Conservation (phyloP, 345 rosid species). For the Alliaria petiolata region DNA sequence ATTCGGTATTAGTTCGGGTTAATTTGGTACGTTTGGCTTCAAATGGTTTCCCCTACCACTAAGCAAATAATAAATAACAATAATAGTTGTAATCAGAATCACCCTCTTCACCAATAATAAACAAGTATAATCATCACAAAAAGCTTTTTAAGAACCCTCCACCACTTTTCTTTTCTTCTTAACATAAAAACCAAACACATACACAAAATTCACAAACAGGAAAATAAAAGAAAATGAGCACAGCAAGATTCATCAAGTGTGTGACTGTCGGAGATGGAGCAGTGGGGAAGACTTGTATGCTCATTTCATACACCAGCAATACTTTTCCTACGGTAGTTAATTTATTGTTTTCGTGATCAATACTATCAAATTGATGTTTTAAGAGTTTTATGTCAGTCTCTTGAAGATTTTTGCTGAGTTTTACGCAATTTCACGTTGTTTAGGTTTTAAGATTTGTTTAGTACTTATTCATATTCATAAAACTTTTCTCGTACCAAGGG, state of each 20-base stretch:
- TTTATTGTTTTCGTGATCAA: not conserved
- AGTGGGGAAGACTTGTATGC: constrained; percentile 84
- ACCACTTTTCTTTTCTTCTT: constrained; percentile 10
- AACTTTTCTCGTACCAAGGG: not conserved
- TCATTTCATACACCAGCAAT: constrained; percentile 77
- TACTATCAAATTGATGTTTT: not conserved
- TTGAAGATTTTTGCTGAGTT: not conserved
- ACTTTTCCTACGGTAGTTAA: constrained; percentile 62
- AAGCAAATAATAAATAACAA: constrained; percentile 5
- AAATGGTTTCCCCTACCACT: not conserved
- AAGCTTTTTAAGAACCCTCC: constrained; percentile 26
- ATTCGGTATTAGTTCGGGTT: not conserved
- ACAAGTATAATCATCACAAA: constrained; percentile 28
- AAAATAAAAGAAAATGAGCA: constrained; percentile 40
- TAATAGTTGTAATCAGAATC: constrained; percentile 15
- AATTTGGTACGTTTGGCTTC: not conserved
- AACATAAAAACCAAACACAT: constrained; percentile 16
- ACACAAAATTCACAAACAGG: not conserved
- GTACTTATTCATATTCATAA: not conserved
- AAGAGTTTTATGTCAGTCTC: not conserved
- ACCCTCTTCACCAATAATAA: constrained; percentile 33
- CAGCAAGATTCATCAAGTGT: constrained; percentile 74
- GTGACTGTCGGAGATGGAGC: constrained; percentile 88
- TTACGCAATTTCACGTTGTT: not conserved
- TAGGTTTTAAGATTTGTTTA: not conserved